Percentiles rank a stretch among this genome's conserved stretches.
Evolutionary conservation across 2,329 filamentous ascomycete species (phyloP).

Genomic region (Trichoderma asperellum): DNA sequence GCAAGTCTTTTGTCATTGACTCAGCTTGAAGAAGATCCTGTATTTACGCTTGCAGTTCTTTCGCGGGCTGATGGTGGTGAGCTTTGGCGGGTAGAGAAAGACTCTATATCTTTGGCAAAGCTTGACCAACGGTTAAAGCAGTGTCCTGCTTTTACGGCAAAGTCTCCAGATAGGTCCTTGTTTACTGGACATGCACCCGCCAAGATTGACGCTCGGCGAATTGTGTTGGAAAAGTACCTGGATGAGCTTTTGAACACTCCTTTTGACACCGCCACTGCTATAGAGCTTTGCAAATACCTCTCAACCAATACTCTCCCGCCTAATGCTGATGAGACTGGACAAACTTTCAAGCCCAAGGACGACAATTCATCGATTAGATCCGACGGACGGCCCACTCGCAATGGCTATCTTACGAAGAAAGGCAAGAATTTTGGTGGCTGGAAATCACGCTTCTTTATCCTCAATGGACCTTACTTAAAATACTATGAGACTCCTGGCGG

Average conservation of each 20-base stretch:
- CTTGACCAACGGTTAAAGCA: conserved; percentile 82
- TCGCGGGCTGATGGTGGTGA: conserved; percentile 76
- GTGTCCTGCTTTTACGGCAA: conserved; percentile 71
- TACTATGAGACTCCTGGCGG: conserved; percentile 94
- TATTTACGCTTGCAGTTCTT: conserved; percentile 87
- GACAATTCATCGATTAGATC: conserved; percentile 49
- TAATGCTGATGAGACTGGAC: conserved; percentile 60
- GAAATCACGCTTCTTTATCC: conserved; percentile 77
- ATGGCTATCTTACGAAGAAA: conserved; percentile 91
- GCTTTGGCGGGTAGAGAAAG: conserved; percentile 94
- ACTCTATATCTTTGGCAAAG: conserved; percentile 76
- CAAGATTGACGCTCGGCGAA: conserved; percentile 84
- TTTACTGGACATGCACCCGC: conserved; percentile 94
- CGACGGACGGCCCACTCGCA: conserved; percentile 72
- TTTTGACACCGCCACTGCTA: conserved; percentile 74
- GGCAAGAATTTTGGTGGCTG: conserved; percentile 99
- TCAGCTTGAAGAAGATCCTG: conserved; percentile 85
- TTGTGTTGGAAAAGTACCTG: conserved; percentile 82
- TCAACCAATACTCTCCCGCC: conserved; percentile 68
- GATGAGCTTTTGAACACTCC: conserved; percentile 82
- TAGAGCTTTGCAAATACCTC: conserved; percentile 86
- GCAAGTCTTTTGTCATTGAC: conserved; percentile 81
- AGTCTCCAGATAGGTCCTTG: conserved; percentile 79
- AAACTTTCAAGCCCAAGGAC: conserved; percentile 10
- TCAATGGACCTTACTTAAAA: conserved; percentile 68